Evolutionary conservation across 1,284 basidiomycete species (phyloP), one percentile per base, ranked within the genome.

Genomic region (Tilletia caries): DNA sequence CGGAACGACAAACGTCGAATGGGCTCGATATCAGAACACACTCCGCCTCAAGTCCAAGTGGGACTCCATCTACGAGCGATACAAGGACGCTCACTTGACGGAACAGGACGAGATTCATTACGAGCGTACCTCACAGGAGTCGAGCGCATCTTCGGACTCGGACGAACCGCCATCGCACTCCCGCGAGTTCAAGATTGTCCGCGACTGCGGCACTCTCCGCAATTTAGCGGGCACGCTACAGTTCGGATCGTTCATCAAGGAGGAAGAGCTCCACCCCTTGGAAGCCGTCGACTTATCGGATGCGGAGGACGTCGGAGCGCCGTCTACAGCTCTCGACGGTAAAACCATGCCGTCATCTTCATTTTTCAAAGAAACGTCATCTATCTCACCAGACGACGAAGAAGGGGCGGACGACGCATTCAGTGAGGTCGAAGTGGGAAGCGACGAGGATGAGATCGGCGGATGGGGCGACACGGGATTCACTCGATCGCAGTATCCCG

Each of bases 21-120:
- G 75, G 67, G 66, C 71, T 23, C 76, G 79, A 37, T 74, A 77
- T 48, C 75, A 79, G 58, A 78, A 76, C 12, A 76, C 75, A 0
- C 72, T 77, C 66, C 74, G 79, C 1, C 79, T 82, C 46, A 79
- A 81, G 27, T 67, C 58, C 62, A 77, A 77, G 34, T 82, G 80
- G 80, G 79, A 82, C 43, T 69, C 70, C 60, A 82, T 82, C 48
- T 79, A 75, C 54, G 76, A 79, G 29, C 73, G 75, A 15, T 82
- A 80, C 73, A 75, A 77, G 25, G 76, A 80, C 54, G 79, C 80
- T 6, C 80, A 82, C 34, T 33, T 82, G 27, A 71, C 77, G 29
- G 73, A 76, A 25, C 79, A 82, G 66, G 79, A 81, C 66, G 80
- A 82, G 69, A 78, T 82, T n/a, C 75, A 78, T 33, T 32, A 43